phyloP scores from a whole-genome alignment of 164 flowering plant genomes.

The Vitis cinerea region DNA sequence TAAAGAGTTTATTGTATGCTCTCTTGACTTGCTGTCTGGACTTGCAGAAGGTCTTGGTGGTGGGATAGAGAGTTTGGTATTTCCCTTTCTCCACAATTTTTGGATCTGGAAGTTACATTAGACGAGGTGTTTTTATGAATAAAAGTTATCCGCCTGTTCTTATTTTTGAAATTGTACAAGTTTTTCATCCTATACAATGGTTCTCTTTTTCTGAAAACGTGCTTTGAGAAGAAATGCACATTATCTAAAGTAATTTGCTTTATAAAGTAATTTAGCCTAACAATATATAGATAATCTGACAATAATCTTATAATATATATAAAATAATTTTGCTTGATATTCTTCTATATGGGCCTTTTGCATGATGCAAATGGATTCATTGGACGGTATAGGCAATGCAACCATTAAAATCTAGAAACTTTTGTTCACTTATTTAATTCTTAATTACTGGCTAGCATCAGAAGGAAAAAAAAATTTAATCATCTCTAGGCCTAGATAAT shows the following conservation, averaged over 20 bases:
- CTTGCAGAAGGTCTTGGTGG: conserved; percentile 97
- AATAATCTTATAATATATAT: too few relatives aligned
- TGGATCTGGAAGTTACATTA: not conserved
- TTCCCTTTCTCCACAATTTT: conserved; percentile 9
- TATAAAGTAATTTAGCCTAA: too few relatives aligned
- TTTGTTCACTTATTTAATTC: too few relatives aligned
- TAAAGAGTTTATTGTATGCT: conserved; percentile 91
- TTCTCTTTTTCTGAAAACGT: not conserved
- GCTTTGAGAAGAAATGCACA: not conserved
- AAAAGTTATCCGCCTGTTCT: not conserved
- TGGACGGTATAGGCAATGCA: too few relatives aligned
- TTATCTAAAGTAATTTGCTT: too few relatives aligned
- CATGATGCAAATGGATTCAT: too few relatives aligned
- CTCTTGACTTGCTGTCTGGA: conserved; percentile 92
- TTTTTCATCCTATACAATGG: not conserved
- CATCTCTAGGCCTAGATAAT: too few relatives aligned
- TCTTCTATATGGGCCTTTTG: not conserved
- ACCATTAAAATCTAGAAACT: too few relatives aligned
- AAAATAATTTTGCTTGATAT: too few relatives aligned
- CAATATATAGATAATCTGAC: too few relatives aligned
- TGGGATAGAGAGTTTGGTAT: conserved; percentile 95
- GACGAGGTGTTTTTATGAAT: not conserved
- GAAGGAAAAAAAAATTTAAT: too few relatives aligned
- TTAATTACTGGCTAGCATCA: too few relatives aligned
- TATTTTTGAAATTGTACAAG: not conserved